phyloP scores from a whole-genome alignment of 345 rosid species.

The Lumnitzera littorea region DNA sequence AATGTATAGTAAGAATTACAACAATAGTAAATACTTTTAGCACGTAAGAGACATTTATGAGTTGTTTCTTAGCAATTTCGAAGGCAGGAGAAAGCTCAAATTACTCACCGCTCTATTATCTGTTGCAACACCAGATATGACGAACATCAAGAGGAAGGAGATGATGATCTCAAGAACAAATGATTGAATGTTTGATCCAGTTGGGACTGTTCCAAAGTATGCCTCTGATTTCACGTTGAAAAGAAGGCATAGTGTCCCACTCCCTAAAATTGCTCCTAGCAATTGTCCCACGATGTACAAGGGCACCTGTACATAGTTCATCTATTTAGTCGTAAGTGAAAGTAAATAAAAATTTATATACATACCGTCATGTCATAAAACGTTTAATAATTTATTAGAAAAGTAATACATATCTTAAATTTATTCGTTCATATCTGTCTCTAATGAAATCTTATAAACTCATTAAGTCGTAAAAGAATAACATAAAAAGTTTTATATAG shows the following conservation, averaged over 20 bases:
- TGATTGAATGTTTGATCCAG: constrained; percentile 31
- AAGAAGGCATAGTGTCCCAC: constrained; percentile 23
- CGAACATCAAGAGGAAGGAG: constrained; percentile 47
- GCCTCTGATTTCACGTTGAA: constrained; percentile 18
- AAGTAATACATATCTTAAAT: too few species aligned
- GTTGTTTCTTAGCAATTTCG: too few species aligned
- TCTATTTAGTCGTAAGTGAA: neutral
- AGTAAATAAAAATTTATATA: neutral
- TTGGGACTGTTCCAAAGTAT: constrained; percentile 43
- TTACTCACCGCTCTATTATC: constrained; percentile 36
- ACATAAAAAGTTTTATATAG: too few species aligned
- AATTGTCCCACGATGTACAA: constrained; percentile 31
- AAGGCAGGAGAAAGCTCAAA: neutral
- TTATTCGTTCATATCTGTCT: too few species aligned
- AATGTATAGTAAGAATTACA: neutral
- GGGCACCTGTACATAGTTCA: constrained; percentile 26
- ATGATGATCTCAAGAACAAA: constrained; percentile 37
- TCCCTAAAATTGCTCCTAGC: constrained; percentile 40
- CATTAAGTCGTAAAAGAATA: too few species aligned
- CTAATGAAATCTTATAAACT: too few species aligned
- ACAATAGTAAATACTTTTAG: too few species aligned
- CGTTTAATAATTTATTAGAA: too few species aligned
- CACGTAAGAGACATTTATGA: too few species aligned
- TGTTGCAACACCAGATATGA: constrained; percentile 36
- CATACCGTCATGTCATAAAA: too few species aligned